A percentile compares a stretch with the other conserved stretches of the same genome.
phyloP scores from a whole-genome alignment of 2,329 filamentous ascomycete species.

The Phyllosticta ampelicida region DNA sequence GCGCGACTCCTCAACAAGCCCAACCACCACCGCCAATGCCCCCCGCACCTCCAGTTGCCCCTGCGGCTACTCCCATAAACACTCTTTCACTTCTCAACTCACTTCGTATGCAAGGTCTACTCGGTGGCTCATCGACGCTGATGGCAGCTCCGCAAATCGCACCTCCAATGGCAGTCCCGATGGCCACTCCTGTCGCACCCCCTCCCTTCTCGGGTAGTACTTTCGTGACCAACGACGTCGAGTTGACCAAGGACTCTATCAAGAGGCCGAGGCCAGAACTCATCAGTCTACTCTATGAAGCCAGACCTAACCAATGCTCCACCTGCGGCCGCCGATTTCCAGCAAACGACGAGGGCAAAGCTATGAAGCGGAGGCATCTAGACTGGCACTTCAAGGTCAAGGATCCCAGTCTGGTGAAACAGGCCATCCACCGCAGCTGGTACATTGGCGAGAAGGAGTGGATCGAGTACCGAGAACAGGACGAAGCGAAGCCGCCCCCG shows the following conservation, averaged over 20 bases:
- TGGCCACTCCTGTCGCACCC: conserved; percentile 17
- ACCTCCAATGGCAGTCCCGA: conserved; percentile 15
- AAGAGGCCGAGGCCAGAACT: conserved; percentile 72
- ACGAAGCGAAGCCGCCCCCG: conserved; percentile 43
- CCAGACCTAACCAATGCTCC: conserved; percentile 74
- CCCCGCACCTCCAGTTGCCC: conserved; percentile 4
- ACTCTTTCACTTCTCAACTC: conserved; percentile 4
- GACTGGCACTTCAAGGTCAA: conserved; percentile 98
- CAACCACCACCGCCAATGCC: conserved; percentile 1
- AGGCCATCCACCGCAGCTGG: conserved; percentile 86
- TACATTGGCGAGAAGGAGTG: conserved; percentile 93
- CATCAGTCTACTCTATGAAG: conserved; percentile 64
- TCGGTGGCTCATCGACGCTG: conserved; percentile 1
- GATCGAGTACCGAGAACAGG: conserved; percentile 72
- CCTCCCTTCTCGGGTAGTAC: conserved; percentile 6
- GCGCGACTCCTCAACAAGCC: conserved; percentile 5
- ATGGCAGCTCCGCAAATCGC: conserved; percentile 17
- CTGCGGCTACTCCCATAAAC: background rate
- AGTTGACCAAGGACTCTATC: conserved; percentile 56
- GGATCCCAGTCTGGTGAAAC: conserved; percentile 73
- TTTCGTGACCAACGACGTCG: conserved; percentile 35
- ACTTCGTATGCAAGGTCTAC: conserved; percentile 5
- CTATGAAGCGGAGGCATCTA: conserved; percentile 82
- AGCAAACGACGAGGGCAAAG: conserved; percentile 63
- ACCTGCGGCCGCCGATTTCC: conserved; percentile 85